phyloP scores from a whole-genome alignment of 2,329 filamentous ascomycete genomes.

The Cryphonectria naterciae region DNA sequence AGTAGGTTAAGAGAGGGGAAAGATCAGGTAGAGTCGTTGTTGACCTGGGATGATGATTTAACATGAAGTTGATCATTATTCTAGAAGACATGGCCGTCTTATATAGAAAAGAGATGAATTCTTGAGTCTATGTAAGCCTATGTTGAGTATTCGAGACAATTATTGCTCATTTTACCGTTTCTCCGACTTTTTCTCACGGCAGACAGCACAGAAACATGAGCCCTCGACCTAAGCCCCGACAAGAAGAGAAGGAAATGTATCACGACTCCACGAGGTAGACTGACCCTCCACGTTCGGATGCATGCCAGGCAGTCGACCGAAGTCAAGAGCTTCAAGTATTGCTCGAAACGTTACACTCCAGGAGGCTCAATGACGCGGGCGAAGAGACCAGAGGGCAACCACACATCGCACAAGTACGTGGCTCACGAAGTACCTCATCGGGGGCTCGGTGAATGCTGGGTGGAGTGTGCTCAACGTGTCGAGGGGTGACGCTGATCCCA shows the following conservation, averaged over 20 bases:
- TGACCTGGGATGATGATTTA: background rate
- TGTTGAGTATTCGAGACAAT: background rate
- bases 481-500: background rate
- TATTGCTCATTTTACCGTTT: background rate
- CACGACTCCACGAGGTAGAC: background rate
- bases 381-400: background rate
- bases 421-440: background rate
- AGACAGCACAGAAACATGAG: background rate
- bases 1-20: background rate
- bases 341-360: background rate
- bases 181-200: background rate
- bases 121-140: background rate
- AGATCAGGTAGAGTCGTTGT: background rate
- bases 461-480: background rate
- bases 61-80: background rate
- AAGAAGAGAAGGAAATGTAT: background rate
- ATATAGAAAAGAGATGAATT: background rate
- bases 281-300: constrained; percentile 9
- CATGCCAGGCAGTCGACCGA: background rate
- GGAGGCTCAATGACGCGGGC: background rate
- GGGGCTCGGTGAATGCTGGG: background rate
- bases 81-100: background rate
- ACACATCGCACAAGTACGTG: background rate
- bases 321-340: background rate
- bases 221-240: background rate